Evolutionary conservation across 768 basidiomycete species (phyloP), one percentile per base, ranked within the genome.

Genomic region (Hygrophorus russula): DNA sequence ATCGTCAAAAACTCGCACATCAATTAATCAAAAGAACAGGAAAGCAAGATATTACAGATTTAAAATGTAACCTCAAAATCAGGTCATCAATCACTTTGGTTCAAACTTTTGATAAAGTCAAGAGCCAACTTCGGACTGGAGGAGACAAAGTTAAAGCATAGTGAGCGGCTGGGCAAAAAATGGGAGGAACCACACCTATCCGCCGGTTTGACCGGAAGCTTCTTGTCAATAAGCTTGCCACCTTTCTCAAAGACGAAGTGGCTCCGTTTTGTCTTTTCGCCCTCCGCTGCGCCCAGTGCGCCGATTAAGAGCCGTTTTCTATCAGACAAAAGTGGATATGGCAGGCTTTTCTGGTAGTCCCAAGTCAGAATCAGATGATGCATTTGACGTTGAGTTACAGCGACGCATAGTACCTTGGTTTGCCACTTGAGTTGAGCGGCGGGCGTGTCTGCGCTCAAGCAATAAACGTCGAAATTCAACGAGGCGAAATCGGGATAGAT

Each of bases 191-290:
- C 67, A 42, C 43, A 83, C 88, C 89, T 94, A 44, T 93, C 87
- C 0, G 58, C 80, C 1, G 92, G 87, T 55, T 90, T 85, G 39
- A 94, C 91, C 1, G 89, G 88, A 12, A 88, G 65, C 56, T 78
- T 80, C 65, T 79, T 87, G 12, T 93, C 82, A 3, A 94, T 62
- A 34, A 98, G 68, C 59, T 88, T 88, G 1, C 92, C 93, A 5
- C 89, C 91, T 59, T 87, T 85, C 51, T 78, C 86, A 52, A 97
- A 94, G 52, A 97, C 76, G 61, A 94, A 96, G 60, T 94, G 91
- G 50, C 87, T 91, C 11, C 93, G 78, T 65, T 87, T 88, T 41
- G 88, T 89, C 66, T 78, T 86, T 29, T 81, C 85, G 7, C 80
- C 80, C 29, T 75, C 76, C 0, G 73, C 80, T 11, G 88, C 88